phyloP scores from a whole-genome alignment of 441 rosid species.

The Viola pubescens region DNA sequence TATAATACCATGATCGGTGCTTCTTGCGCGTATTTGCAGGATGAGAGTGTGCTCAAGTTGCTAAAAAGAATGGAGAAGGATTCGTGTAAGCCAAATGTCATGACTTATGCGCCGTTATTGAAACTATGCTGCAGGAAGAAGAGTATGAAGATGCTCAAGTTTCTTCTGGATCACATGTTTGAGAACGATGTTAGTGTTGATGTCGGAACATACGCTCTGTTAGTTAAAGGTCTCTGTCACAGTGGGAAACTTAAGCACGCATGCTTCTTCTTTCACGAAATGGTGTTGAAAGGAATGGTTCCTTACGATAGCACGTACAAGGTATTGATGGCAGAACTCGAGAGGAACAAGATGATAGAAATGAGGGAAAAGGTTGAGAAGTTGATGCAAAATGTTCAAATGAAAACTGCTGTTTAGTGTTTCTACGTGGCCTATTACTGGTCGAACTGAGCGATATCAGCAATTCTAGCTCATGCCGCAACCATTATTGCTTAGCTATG shows the following conservation, averaged over 20 bases:
- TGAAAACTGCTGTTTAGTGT: too few relatives aligned
- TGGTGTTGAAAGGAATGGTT: constrained; percentile 49
- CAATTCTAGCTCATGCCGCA: too few relatives aligned
- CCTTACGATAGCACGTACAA: constrained; percentile 41
- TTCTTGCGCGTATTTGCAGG: constrained; percentile 42
- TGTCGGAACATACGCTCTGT: constrained; percentile 41
- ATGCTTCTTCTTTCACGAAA: constrained; percentile 57
- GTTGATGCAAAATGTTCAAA: constrained; percentile 18
- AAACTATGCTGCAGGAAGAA: constrained; percentile 68
- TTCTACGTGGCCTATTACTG: not conserved
- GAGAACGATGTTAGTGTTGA: constrained; percentile 55
- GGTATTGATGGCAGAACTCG: constrained; percentile 46
- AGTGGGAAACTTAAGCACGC: constrained; percentile 58
- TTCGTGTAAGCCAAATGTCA: constrained; percentile 46
- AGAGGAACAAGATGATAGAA: constrained; percentile 36
- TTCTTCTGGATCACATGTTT: constrained; percentile 55
- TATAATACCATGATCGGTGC: constrained; percentile 55
- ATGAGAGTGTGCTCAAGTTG: constrained; percentile 50
- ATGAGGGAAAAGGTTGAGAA: constrained; percentile 41
- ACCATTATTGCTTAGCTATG: too few relatives aligned
- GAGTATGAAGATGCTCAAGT: constrained; percentile 54
- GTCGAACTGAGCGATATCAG: not conserved
- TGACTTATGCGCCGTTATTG: constrained; percentile 56
- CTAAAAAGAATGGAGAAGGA: constrained; percentile 58
- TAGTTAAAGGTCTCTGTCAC: constrained; percentile 45